Conservation (phyloP, 148 eudicot genomes). For the Silene latifolia region DNA sequence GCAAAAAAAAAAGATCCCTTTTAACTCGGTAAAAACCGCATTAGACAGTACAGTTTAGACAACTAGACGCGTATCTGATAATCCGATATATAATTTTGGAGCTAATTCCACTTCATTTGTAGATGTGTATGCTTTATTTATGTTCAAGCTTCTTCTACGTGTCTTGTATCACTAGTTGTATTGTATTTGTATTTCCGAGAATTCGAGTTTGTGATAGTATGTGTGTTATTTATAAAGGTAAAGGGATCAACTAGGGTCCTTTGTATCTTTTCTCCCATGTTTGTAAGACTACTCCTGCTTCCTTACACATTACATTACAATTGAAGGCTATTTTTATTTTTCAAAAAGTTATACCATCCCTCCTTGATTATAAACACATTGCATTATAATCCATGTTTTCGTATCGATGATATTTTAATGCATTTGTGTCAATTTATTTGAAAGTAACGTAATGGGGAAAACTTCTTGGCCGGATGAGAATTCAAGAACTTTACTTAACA, state of each 20-base stretch:
- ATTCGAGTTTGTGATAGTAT: neutral
- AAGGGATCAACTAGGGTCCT: neutral
- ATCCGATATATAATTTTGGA: too few species aligned
- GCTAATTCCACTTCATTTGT: slow-evolving; percentile 18
- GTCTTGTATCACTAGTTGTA: slow-evolving; percentile 15
- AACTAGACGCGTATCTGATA: too few species aligned
- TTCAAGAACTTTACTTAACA: too few species aligned
- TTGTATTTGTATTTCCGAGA: neutral
- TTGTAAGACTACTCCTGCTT: neutral
- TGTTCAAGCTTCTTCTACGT: neutral
- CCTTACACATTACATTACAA: neutral
- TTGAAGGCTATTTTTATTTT: neutral
- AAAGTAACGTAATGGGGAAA: too few species aligned
- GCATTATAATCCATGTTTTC: too few species aligned
- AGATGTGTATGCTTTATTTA: neutral
- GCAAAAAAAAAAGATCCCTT: too few species aligned
- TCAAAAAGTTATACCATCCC: neutral
- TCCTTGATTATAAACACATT: neutral
- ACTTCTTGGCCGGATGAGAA: too few species aligned
- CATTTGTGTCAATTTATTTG: too few species aligned
- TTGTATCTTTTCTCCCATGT: neutral
- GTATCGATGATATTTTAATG: too few species aligned
- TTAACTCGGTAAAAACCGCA: too few species aligned
- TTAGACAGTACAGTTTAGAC: too few species aligned
- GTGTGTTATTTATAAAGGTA: neutral